Evolutionary conservation across 179 eudicot genomes (phyloP).

Genomic region (Silene coronaria): DNA sequence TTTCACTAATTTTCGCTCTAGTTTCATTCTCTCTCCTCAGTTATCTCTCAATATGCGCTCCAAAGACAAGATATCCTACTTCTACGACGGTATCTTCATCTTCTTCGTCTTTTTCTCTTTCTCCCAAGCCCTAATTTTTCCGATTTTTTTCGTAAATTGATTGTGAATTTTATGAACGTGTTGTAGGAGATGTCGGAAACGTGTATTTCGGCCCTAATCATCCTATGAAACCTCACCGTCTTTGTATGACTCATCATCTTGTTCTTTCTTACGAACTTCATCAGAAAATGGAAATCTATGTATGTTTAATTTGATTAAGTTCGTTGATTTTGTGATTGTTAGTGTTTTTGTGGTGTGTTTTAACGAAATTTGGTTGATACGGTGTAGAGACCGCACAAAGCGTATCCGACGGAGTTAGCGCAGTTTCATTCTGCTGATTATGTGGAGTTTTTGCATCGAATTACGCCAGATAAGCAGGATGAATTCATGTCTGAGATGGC

Average conservation of each 20-base stretch:
- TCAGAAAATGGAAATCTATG: conserved; percentile 87
- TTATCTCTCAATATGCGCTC: conserved; percentile 53
- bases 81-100: conserved; percentile 62
- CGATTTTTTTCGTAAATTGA: not conserved
- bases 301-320: conserved; percentile 22
- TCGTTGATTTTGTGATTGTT: not conserved
- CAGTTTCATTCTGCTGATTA: conserved; percentile 96
- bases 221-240: conserved; percentile 94
- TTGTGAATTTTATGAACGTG: not conserved
- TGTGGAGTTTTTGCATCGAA: conserved; percentile 84
- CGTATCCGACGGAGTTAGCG: conserved; percentile 88
- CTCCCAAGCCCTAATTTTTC: conserved; percentile 28
- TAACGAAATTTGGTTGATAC: conserved; percentile 8
- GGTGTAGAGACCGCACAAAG: conserved; percentile 90
- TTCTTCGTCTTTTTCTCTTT: not conserved
- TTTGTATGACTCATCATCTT: conserved; percentile 93
- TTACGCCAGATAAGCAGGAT: conserved; percentile 70
- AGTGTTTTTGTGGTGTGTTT: not conserved
- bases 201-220: conserved; percentile 95
- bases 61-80: conserved; percentile 81
- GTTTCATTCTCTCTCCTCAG: not conserved
- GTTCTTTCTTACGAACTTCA: conserved; percentile 85
- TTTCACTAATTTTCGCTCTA: not conserved
- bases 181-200: conserved; percentile 88
- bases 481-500: conserved; percentile 59